Percentiles rank a stretch among this genome's conserved stretches.
These are phyloP conservation scores for Chalciporus sphaerocephalus DNA, from an alignment of 768 basidiomycete genomes.

Conservation along the genomic window DNA sequence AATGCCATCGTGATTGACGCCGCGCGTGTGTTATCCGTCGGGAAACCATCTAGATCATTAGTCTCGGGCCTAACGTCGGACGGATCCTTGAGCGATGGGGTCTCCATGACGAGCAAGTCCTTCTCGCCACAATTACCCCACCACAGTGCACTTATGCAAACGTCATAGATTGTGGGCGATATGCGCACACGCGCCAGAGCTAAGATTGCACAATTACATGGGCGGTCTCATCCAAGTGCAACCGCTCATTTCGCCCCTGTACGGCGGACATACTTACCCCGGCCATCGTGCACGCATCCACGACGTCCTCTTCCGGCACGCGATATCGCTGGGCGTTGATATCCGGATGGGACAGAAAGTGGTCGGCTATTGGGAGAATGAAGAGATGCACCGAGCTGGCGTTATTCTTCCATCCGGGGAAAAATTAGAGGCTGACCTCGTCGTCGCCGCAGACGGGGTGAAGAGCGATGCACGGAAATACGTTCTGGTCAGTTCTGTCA, in stretches of 20 bases:
- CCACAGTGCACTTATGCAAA: background rate
- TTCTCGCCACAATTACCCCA: background rate
- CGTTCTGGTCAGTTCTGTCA: conserved; percentile 16
- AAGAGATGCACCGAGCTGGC: conserved; percentile 4
- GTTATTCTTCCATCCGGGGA: conserved; percentile 19
- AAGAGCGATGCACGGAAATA: conserved; percentile 20
- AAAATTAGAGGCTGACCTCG: conserved; percentile 19
- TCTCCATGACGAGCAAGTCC: conserved; percentile 21
- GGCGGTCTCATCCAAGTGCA: conserved; percentile 23
- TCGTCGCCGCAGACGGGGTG: conserved; percentile 29
- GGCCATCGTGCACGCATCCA: conserved; percentile 24
- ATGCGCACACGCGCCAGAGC: conserved; percentile 8
- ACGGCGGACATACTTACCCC: conserved; percentile 19
- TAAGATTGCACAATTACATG: conserved; percentile 16
- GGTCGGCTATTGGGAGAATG: conserved; percentile 19
- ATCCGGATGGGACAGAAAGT: conserved; percentile 22
- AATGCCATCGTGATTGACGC: background rate
- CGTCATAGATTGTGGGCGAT: conserved; percentile 17
- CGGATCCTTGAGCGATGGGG: conserved; percentile 29
- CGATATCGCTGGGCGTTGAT: conserved; percentile 21
- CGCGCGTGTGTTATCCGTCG: background rate
- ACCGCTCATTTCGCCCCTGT: conserved; percentile 8
- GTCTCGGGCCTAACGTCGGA: conserved; percentile 24
- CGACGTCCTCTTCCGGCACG: conserved; percentile 19
- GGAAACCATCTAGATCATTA: conserved; percentile 12